Conservation (phyloP, 345 rosid species). For the Durio zibethinus region DNA sequence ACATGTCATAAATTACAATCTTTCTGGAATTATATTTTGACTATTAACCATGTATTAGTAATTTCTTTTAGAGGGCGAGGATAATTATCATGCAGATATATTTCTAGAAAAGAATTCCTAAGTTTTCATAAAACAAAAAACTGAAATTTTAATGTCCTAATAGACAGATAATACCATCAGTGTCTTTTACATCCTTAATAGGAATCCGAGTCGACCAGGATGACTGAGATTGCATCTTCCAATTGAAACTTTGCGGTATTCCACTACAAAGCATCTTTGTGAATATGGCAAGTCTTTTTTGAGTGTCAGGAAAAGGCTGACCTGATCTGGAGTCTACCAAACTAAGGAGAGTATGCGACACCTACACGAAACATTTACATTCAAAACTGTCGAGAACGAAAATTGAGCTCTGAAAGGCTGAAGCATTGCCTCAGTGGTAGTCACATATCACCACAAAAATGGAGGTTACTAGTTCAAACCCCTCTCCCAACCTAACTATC, state of each 20-base stretch:
- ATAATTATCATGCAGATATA: not conserved
- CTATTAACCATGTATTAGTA: not conserved
- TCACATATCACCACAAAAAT: not conserved
- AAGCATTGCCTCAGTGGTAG: not conserved
- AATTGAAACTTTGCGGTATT: slow-evolving; percentile 63
- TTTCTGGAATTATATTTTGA: not conserved
- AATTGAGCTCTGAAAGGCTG: not conserved
- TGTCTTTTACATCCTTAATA: slow-evolving; percentile 42
- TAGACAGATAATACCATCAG: slow-evolving; percentile 32
- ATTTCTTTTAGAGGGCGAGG: not conserved
- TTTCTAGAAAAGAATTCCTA: not conserved
- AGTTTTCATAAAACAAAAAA: not conserved
- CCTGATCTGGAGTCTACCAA: slow-evolving; percentile 74
- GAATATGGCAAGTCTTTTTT: slow-evolving; percentile 56
- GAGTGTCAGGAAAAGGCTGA: slow-evolving; percentile 60
- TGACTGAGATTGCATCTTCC: slow-evolving; percentile 54
- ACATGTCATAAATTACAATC: not conserved
- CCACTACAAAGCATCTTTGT: slow-evolving; percentile 89
- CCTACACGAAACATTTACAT: slow-evolving; percentile 46
- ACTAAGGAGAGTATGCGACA: slow-evolving; percentile 93
- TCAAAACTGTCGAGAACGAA: slow-evolving; percentile 21
- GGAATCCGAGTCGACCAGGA: slow-evolving; percentile 37
- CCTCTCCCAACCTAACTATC: slow-evolving; percentile 1
- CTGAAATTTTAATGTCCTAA: not conserved
- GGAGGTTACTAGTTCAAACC: slow-evolving; percentile 4